These are phyloP conservation scores for Sporodiniella umbellata DNA, from an alignment of 371 early-diverging fungal genomes.

Conservation along the genomic window DNA sequence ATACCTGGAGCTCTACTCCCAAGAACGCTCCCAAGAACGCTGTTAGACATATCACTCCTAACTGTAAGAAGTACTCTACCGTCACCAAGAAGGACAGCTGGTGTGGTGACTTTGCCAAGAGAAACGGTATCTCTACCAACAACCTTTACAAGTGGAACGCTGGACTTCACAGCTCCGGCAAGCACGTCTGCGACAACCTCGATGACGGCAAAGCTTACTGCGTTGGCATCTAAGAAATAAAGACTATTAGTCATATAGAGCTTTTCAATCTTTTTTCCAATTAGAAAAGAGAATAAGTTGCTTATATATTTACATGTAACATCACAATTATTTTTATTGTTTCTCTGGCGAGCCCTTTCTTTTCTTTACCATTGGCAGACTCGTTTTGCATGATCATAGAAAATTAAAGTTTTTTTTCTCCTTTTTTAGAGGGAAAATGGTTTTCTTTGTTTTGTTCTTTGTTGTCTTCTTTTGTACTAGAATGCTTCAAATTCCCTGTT, in stretches of 20 bases:
- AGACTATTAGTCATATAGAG: neutral
- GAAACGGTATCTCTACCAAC: slow-evolving; percentile 17
- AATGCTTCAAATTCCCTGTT: too few species aligned
- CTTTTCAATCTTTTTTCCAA: too few species aligned
- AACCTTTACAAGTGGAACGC: slow-evolving; percentile 30
- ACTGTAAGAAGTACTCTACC: slow-evolving; percentile 29
- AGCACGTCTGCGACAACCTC: slow-evolving; percentile 34
- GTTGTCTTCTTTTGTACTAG: too few species aligned
- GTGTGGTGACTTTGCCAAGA: slow-evolving; percentile 24
- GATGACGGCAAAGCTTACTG: slow-evolving; percentile 37
- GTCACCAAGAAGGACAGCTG: slow-evolving; percentile 18
- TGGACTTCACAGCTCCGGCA: slow-evolving; percentile 29
- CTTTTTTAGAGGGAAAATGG: too few species aligned
- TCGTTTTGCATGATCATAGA: too few species aligned
- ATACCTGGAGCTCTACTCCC: slow-evolving; percentile 23
- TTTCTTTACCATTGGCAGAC: too few species aligned
- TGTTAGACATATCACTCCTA: slow-evolving; percentile 27
- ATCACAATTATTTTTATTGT: too few species aligned
- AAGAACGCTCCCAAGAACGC: slow-evolving; percentile 23
- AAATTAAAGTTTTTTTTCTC: too few species aligned
- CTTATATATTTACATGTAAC: too few species aligned
- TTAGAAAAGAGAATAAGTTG: too few species aligned
- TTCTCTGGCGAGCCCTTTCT: too few species aligned
- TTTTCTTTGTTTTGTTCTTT: too few species aligned
- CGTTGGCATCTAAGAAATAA: slow-evolving; percentile 19